Evolutionary conservation across 768 basidiomycete genomes (phyloP).

Genomic region (Glaciozyma martinii): DNA sequence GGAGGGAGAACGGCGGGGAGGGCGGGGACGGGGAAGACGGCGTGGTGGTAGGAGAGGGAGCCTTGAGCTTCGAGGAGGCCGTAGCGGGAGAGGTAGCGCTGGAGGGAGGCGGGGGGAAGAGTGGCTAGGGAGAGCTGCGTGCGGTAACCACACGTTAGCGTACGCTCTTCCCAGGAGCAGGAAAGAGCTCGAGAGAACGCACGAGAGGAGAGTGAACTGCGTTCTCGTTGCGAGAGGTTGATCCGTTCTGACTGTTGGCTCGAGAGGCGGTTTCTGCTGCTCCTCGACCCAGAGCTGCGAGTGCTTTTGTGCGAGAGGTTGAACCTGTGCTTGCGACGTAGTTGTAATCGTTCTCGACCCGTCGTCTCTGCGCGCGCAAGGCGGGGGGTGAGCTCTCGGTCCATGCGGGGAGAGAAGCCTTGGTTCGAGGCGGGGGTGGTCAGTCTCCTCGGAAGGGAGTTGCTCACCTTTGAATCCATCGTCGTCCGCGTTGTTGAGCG

Average conservation of each 20-base stretch:
- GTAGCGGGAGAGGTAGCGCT: constrained; percentile 29
- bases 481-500: too few species aligned
- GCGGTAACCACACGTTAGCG: not conserved
- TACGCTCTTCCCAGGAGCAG: not conserved
- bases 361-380: not conserved
- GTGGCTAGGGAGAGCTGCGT: constrained; percentile 20
- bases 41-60: constrained; percentile 29
- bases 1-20: constrained; percentile 21
- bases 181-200: not conserved
- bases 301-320: not conserved
- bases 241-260: not conserved
- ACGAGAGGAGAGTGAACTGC: not conserved
- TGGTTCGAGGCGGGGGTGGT: too few species aligned
- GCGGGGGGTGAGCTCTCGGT: too few species aligned
- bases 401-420: too few species aligned
- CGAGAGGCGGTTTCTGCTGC: not conserved
- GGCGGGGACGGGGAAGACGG: constrained; percentile 28
- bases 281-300: not conserved
- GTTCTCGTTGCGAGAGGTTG: not conserved
- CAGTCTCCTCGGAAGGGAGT: too few species aligned
- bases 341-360: constrained; percentile 1
- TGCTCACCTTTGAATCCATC: too few species aligned
- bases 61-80: constrained; percentile 19
- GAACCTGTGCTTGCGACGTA: not conserved
- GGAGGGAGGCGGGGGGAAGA: constrained; percentile 20